Evolutionary conservation across 2,329 filamentous ascomycete species (phyloP), one percentile per base, ranked within the genome.

Genomic region (Exophiala phaeomuriformis): DNA sequence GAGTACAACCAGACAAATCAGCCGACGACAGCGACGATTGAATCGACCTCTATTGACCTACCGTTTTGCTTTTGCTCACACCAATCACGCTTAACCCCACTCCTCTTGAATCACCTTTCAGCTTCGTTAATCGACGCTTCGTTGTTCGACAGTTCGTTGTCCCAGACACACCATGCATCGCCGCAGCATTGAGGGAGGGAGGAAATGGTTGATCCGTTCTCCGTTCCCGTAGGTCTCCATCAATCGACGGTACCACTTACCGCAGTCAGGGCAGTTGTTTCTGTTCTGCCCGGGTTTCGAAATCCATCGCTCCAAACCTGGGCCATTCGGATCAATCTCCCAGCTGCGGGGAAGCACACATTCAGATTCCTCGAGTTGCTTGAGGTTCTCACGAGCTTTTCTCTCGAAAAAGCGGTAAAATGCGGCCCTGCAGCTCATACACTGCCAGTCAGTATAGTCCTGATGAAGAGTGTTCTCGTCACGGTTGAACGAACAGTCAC

Each of bases 1-100:
- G 57, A 44, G 57, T 59, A 1, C 51, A 52, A 8, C 57, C 57
- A n/a, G 57, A 59, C 39, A 44, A 57, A 8, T 33, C 49, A 10
- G 44, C 55, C 7, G 52, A 55, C 12, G 53, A 55, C 35, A 43
- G 57, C 29, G 56, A 56, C 39, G 47, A 53, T 36, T 45, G 19
- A 49, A 39, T 9, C 12, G 12, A 41, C 19, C 19, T 6, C 7
- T 7, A 41, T 28, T 27, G 33, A 41, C 39, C 9, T 41, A 41
- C 39, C 39, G 7, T 6, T 35, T 6, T n/a, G 5, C 7, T 12
- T 39, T n/a, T 12, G 4, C 19, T 39, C 36, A 39, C 10, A 10
- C 8, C 29, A 46, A 32, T 9, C 5, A n/a, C 5, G 10, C n/a
- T 7, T 10, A 27, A 10, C 7, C 44, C 19, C n/a, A 33, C 8